A percentile compares a stretch with the other conserved stretches of the same genome.
Evolutionary conservation across 805 yeast genomes (phyloP).

Genomic region (Yamadazyma nakazawae): DNA sequence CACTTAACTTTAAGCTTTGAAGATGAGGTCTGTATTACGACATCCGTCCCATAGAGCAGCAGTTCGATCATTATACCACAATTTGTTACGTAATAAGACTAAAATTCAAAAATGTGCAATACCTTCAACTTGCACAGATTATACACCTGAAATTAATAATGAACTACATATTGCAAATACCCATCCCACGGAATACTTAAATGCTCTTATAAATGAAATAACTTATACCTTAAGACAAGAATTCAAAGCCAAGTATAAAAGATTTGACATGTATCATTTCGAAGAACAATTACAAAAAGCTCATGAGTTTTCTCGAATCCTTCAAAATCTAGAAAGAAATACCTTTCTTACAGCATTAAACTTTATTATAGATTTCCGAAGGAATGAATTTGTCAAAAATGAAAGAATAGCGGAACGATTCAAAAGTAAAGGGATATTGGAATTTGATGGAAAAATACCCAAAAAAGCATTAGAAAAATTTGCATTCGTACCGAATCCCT

Average conservation of each 20-base stretch:
- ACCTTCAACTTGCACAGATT: neutral
- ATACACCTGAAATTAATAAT: neutral
- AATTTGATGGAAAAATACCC: slow-evolving; percentile 12
- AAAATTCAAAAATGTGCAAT: neutral
- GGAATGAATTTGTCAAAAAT: neutral
- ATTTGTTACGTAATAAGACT: slow-evolving; percentile 7
- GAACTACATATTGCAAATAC: slow-evolving; percentile 6
- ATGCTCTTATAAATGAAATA: slow-evolving; percentile 5
- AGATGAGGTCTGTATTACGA: slow-evolving; percentile 1
- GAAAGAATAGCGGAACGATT: slow-evolving; percentile 3
- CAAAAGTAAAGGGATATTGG: slow-evolving; percentile 3
- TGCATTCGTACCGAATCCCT: slow-evolving; percentile 10
- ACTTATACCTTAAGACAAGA: slow-evolving; percentile 3
- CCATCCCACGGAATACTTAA: slow-evolving; percentile 6
- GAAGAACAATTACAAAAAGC: neutral
- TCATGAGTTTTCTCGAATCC: neutral
- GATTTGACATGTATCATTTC: neutral
- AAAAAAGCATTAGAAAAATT: slow-evolving; percentile 1
- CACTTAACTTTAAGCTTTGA: neutral
- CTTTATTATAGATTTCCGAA: neutral
- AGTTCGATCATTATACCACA: slow-evolving; percentile 13
- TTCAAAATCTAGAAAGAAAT: neutral
- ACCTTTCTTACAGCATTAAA: neutral
- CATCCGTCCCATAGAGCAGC: slow-evolving; percentile 4
- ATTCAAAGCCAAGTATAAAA: neutral